Evolutionary conservation across 208 protist genomes (phyloP).

Genomic region (Acanthamoeba triangularis): DNA sequence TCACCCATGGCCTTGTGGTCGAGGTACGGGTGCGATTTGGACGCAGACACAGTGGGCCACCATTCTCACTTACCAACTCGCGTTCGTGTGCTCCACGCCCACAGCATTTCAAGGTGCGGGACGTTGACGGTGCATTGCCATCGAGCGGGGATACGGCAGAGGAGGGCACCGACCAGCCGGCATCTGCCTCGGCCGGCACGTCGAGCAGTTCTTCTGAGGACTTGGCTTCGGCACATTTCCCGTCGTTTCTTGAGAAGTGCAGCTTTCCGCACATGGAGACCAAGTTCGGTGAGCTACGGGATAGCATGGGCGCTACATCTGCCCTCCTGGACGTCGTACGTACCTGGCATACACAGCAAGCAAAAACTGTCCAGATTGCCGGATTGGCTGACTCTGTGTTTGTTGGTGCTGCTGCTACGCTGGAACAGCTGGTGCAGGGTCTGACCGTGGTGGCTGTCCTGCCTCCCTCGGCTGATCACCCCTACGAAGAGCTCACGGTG

Average conservation of each 20-base stretch:
- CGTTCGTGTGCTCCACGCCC: neutral
- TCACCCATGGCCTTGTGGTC: neutral
- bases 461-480: slow-evolving; percentile 18
- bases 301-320: neutral
- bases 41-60: neutral
- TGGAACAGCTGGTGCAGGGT: slow-evolving; percentile 9
- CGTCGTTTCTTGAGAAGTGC: slow-evolving; percentile 13
- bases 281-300: slow-evolving; percentile 23
- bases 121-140: neutral
- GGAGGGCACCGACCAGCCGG: neutral
- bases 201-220: neutral
- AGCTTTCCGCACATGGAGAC: slow-evolving; percentile 1
- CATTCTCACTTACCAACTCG: neutral
- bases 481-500: neutral
- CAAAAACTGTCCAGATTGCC: neutral
- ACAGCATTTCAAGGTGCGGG: neutral
- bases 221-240: neutral
- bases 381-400: neutral
- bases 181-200: neutral
- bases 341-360: neutral
- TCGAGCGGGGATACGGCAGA: neutral
- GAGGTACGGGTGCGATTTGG: neutral
- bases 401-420: neutral
- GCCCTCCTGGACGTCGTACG: neutral
- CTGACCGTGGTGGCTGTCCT: neutral